Percentiles rank a stretch among this genome's conserved stretches.
Evolutionary conservation across 2,329 filamentous ascomycete species (phyloP).

Genomic region (Botryotinia narcissicola): DNA sequence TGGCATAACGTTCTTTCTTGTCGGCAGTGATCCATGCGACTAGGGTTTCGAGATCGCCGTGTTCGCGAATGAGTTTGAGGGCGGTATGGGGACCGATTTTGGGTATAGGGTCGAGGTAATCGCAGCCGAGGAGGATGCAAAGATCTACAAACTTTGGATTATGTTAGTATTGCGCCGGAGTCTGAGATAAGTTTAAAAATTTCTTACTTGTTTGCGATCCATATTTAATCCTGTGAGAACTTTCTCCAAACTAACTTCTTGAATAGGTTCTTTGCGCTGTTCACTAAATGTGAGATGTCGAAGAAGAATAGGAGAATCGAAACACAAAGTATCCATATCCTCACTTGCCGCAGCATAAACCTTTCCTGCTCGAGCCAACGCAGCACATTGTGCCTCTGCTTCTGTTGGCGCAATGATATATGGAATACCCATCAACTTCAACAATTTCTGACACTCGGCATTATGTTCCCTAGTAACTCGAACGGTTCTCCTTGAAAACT

Average conservation of each 20-base stretch:
- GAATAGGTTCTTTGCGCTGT: constrained; percentile 95
- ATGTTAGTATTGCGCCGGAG: constrained; percentile 13
- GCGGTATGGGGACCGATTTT: constrained; percentile 92
- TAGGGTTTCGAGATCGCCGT: constrained; percentile 83
- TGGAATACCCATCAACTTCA: constrained; percentile 94
- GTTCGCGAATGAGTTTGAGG: constrained; percentile 88
- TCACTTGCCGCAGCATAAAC: constrained; percentile 96
- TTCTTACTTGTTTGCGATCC: constrained; percentile 74
- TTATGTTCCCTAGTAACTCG: constrained; percentile 97
- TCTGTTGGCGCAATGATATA: constrained; percentile 95
- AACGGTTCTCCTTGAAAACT: constrained; percentile 91
- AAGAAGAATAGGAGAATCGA: constrained; percentile 85
- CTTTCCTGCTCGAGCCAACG: constrained; percentile 83
- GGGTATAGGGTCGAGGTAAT: constrained; percentile 95
- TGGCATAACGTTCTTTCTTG: constrained; percentile 72
- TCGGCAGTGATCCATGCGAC: constrained; percentile 77
- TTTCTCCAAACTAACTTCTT: constrained; percentile 86
- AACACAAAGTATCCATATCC: constrained; percentile 98
- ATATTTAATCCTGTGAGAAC: constrained; percentile 84
- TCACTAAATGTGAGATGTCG: constrained; percentile 96
- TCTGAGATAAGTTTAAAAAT: not conserved
- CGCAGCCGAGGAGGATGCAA: constrained; percentile 94
- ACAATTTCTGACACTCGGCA: constrained; percentile 82
- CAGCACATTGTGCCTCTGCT: constrained; percentile 94
- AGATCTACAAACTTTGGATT: constrained; percentile 81